Base-by-base conservation (phyloP, 306 rosid species). In the Pueraria montana region DNA sequence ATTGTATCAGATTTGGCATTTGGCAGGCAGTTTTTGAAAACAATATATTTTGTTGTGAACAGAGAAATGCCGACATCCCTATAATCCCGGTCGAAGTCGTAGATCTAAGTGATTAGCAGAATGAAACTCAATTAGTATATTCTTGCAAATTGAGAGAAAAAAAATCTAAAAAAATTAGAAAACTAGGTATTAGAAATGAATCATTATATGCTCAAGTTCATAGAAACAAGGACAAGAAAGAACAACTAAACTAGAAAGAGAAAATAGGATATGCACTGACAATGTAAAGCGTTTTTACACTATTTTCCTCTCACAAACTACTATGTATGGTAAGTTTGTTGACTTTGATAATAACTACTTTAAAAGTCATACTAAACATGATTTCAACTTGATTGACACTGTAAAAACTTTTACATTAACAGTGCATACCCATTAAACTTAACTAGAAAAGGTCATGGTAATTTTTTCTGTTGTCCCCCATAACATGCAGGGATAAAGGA, bases 31-130 rank as follows among this genome's bases (percentile, higher is more conserved):
- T 96, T 96, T 87, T 90, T 92, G 87, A 96, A 87, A 80, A 94
- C 93, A 85, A 96, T n/a, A 87, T 71, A 89, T 82, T 94, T 96
- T 27, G 94, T 90, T 30, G 97, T 96, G 80, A 96, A 92, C 87
- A 65, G 95, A 85, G 94, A 92, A 88, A 96, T 85, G 48, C 98
- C 98, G 36, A 96, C 92, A 90, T 94, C 99, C 90, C 84, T 96
- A 91, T 91, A 96, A 83, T 96, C 99, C 20, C 99, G 98, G 82
- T 96, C 99, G 74, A 92, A 94, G 89, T 96, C 95, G 78, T 76
- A 96, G 83, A 96, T 90, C 99, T 96, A 87, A 50, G 79, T 30
- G 40, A 77, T 78, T 14, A 43, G 61, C 72, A 83, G 26, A 42
- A 74, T n/a, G 82, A 72, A 84, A 75, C 42, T 23, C 53, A 48